Evolutionary conservation across 208 protist genomes (phyloP), one percentile per base, ranked within the genome.

Genomic region (Phytomonas serpens): DNA sequence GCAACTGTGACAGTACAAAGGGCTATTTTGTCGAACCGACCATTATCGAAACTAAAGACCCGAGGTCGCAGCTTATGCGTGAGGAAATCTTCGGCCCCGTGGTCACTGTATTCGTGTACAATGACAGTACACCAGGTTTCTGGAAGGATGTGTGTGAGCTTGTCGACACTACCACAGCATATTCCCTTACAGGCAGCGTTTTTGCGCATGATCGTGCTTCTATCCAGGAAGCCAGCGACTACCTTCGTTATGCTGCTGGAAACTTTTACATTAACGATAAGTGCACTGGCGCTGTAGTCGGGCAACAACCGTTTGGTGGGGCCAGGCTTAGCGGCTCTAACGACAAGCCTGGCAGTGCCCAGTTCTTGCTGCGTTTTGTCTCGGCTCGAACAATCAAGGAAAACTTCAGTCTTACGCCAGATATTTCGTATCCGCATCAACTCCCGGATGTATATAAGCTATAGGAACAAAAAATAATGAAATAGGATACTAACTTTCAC

Each of bases 181-280:
- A 99, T 75, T 87, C 73, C 34, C 88, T 99, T 29, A 99, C 97
- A 23, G 97, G 97, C 38, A 64, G 93, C 68, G 88, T 99, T 75
- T 98, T 98, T 71, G 74, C 93, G 19, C 82, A 82, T 61, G 94
- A 98, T 36, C 88, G 94, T 29, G 68, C 79, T 47, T 74, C 85
- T 3, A 86, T 98, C 68, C 71, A 40, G 23, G 79, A 92, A 65
- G 90, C 87, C 7, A 74, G 83, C 76, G 66, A 77, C 36, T 68
- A 85, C 61, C 80, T 97, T 19, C 83, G 89, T 66, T 89, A 97
- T 77, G 83, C 93, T 32, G 80, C 87, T 23, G 98, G 98, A 61
- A 99, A 99, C 87, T 98, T 98, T 76, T 99, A 99, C 84, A 93
- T 99, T 70, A 99, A 99, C 82, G 97, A 99, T 82, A 99, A 99